Conservation (phyloP, 176 grass and related monocot species). For the bread wheat (Triticum aestivum) region DNA sequence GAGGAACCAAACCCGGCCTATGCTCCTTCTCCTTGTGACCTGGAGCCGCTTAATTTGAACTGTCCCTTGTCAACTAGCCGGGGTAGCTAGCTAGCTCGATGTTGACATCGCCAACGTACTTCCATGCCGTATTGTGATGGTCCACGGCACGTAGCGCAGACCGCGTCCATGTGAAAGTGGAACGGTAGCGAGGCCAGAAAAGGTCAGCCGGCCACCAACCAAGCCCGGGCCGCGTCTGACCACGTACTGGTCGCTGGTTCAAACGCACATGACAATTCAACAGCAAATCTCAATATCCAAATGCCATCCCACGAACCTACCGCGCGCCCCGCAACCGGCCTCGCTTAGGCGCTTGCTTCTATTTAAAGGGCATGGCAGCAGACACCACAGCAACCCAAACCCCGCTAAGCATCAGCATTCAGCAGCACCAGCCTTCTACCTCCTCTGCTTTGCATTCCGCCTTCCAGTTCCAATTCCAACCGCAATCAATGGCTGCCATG, state of each 20-base stretch:
- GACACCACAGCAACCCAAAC: background rate
- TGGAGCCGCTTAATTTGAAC: background rate
- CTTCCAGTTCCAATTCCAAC: conserved; percentile 1
- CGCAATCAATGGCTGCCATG: background rate
- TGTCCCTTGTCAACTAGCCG: background rate
- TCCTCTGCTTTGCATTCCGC: conserved; percentile 13
- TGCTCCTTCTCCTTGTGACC: background rate
- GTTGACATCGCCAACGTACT: background rate
- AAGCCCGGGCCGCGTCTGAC: background rate
- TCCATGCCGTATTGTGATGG: background rate
- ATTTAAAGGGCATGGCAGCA: background rate
- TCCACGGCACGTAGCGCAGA: background rate
- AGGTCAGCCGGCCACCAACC: background rate
- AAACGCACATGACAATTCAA: background rate
- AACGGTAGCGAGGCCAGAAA: background rate
- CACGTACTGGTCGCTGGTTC: background rate
- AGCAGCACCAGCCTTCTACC: background rate
- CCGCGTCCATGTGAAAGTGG: background rate
- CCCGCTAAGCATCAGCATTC: background rate
- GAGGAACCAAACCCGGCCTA: background rate
- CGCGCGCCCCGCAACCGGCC: background rate
- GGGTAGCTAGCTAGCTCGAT: background rate
- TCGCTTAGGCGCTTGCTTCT: too few relatives aligned
- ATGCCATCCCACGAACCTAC: background rate
- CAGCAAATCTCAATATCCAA: background rate